These are phyloP conservation scores for Lentinula raphanica DNA, from an alignment of 768 basidiomycete genomes.

Conservation along the genomic window DNA sequence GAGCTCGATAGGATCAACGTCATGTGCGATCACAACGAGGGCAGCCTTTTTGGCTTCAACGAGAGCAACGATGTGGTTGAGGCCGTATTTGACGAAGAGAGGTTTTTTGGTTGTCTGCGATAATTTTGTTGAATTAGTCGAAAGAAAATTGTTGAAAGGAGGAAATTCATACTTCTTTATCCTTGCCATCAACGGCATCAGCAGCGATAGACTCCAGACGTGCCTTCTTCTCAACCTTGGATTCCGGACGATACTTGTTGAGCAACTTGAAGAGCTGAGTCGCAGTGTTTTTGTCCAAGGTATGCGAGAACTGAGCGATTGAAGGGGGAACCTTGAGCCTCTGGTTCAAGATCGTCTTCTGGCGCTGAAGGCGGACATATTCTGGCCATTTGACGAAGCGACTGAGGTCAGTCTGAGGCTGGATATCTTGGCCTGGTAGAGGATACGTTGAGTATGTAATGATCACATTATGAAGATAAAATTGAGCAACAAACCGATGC, in stretches of 20 bases:
- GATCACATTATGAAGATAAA: not conserved
- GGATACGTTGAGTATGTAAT: not conserved
- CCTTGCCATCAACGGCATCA: constrained; percentile 77
- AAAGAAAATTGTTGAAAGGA: not conserved
- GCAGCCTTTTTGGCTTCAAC: constrained; percentile 97
- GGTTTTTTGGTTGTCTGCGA: constrained; percentile 68
- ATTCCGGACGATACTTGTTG: constrained; percentile 96
- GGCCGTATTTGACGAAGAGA: constrained; percentile 89
- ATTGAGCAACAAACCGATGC: constrained; percentile 84
- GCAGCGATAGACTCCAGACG: constrained; percentile 78
- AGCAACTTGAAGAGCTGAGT: constrained; percentile 96
- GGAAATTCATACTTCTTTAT: constrained; percentile 36
- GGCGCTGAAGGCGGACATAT: constrained; percentile 96
- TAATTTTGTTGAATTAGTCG: too few relatives aligned
- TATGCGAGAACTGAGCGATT: constrained; percentile 94
- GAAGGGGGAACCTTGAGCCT: constrained; percentile 98
- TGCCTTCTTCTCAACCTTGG: constrained; percentile 95
- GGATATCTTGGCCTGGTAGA: constrained; percentile 84
- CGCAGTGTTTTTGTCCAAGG: constrained; percentile 98
- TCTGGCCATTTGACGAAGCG: constrained; percentile 99
- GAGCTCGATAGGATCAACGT: constrained; percentile 99
- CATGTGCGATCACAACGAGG: constrained; percentile 93
- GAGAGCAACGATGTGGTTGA: constrained; percentile 95
- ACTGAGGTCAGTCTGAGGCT: constrained; percentile 83
- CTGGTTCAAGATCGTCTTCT: constrained; percentile 97